Evolutionary conservation across 805 yeast species (phyloP).

Genomic region (Sugiyamaella lignohabitans): DNA sequence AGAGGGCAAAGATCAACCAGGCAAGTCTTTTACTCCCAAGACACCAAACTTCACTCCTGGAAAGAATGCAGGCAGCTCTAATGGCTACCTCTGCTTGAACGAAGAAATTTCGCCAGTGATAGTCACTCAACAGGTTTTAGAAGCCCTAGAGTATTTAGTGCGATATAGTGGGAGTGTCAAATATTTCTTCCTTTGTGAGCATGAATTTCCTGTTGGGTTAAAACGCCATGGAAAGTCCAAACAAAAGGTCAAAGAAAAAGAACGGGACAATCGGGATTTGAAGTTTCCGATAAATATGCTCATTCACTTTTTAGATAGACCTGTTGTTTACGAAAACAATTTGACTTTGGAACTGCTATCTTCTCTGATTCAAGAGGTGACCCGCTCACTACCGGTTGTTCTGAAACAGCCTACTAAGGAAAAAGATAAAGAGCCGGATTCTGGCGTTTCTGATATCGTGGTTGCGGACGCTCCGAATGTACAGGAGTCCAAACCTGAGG

Average conservation of each 20-base stretch:
- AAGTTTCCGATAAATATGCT: conserved; percentile 67
- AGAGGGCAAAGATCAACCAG: no score
- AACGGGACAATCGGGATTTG: conserved; percentile 29
- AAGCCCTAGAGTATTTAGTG: conserved; percentile 62
- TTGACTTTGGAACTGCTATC: conserved; percentile 72
- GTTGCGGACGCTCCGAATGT: conserved; percentile 6
- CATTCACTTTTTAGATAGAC: conserved; percentile 54
- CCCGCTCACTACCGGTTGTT: conserved; percentile 60
- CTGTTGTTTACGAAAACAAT: conserved; percentile 63
- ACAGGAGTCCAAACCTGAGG: background rate
- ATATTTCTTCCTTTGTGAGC: conserved; percentile 72
- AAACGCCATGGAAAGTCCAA: conserved; percentile 35
- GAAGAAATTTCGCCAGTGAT: conserved; percentile 56
- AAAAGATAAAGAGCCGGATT: conserved; percentile 5
- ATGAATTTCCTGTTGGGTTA: conserved; percentile 38
- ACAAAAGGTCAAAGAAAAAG: conserved; percentile 29
- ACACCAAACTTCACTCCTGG: conserved; percentile 9
- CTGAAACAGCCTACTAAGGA: conserved; percentile 37
- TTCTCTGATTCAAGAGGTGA: conserved; percentile 65
- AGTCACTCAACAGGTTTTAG: conserved; percentile 73
- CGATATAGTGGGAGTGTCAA: conserved; percentile 63
- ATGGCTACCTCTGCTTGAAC: conserved; percentile 4
- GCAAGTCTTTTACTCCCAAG: conserved; percentile 5
- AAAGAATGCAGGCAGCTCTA: background rate
- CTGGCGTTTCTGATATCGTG: no score